Evolutionary conservation across 257 asterid species (phyloP).

Genomic region (Ballota nigra): DNA sequence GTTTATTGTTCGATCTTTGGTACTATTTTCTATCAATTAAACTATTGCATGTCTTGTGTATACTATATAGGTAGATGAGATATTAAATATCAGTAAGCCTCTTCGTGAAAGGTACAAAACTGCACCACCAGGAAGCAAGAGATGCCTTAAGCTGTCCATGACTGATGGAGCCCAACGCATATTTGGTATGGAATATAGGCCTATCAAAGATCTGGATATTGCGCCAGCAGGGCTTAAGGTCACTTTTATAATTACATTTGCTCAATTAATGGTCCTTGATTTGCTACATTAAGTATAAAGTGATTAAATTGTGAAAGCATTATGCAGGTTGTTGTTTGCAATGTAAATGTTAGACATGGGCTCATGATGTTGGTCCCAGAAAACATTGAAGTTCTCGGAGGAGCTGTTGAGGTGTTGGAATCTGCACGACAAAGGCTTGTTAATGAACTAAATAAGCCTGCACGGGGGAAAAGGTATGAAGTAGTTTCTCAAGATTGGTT

Average conservation of each 20-base stretch:
- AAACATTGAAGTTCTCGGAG: conserved; percentile 80
- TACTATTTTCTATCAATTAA: too few species aligned
- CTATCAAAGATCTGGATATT: conserved; percentile 73
- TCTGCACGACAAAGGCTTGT: conserved; percentile 83
- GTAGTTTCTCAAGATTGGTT: background rate
- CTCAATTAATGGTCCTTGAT: conserved; percentile 17
- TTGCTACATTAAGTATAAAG: conserved; percentile 6
- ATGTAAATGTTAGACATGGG: conserved; percentile 83
- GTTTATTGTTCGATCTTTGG: too few species aligned
- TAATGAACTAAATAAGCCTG: conserved; percentile 86
- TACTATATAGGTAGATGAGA: conserved; percentile 79
- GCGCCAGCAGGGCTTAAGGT: conserved; percentile 92
- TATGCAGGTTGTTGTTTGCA: conserved; percentile 67
- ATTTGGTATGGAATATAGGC: conserved; percentile 96
- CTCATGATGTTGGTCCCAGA: conserved; percentile 91
- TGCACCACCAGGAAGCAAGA: conserved; percentile 66
- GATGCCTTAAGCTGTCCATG: conserved; percentile 93
- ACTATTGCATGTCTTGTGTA: conserved; percentile 14
- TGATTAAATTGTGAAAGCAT: conserved; percentile 1
- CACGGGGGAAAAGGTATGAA: conserved; percentile 82
- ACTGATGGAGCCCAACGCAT: conserved; percentile 93
- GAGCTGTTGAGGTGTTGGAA: conserved; percentile 77
- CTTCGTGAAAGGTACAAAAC: conserved; percentile 81
- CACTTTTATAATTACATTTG: background rate
- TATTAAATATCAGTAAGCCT: conserved; percentile 79